Base-by-base conservation (phyloP, 768 basidiomycete genomes). In the Amanita rubescens region DNA sequence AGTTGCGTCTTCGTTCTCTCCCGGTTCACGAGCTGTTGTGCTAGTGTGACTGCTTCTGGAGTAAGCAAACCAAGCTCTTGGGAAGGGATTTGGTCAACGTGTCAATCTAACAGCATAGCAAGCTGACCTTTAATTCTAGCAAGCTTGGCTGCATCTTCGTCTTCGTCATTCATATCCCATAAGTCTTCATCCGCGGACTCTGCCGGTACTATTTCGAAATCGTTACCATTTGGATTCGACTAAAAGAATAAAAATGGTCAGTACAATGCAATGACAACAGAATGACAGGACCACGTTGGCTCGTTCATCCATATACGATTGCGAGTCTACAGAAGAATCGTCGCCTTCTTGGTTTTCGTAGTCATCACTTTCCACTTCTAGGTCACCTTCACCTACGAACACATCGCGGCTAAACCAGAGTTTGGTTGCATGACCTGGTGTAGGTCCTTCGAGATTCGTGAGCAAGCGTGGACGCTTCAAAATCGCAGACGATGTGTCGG, bases 351-450 rank as follows among this genome's bases (percentile, higher is more conserved):
- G 62, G 32, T 64, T 60, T 50, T 74, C 77, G 20, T 42, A 19
- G 3, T 12, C 7, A 75, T 57, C 60, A n/a, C 42, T 46, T 37
- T 51, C 55, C 11, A 57, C 52, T 3, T 65, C 70, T 5, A 71
- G 64, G 5, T 62, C 41, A 9, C 66, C 77, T 39, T 78, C 81
- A 6, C 79, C 86, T 47, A 82, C 77, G 75, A 99, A 99, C 41
- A 96, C 69, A 48, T 88, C 87, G 68, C 96, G 95, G 58, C 88
- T 85, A 70, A 97, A 99, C 96, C 96, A 99, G n/a, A 97, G 66
- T 60, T 86, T 79, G 2, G 93, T 80, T 42, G 84, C 76, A 43
- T 77, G 77, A 59, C 69, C 63, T 1, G 60, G 51, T 55, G 68
- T 64, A 0, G 73, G 69, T 33, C 65, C 67, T 19, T 73, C 72